Conservation (phyloP, 2,329 filamentous ascomycete genomes). For the Trichoderma cornu-damae region DNA sequence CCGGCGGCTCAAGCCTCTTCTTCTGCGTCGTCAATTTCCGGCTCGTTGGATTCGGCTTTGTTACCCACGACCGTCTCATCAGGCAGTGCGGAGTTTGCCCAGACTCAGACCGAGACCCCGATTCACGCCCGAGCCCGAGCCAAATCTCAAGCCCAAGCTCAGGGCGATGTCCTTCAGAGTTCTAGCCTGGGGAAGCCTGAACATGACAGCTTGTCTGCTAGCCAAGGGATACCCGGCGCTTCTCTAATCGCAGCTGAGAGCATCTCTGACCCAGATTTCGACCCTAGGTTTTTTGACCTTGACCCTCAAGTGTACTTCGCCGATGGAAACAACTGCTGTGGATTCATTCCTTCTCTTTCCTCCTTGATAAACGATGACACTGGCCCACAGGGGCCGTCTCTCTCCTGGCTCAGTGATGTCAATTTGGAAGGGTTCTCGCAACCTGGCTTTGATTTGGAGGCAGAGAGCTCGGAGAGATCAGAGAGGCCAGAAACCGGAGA, state of each 20-base stretch:
- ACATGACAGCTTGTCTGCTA: neutral
- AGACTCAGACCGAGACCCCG: neutral
- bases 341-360: constrained; percentile 18
- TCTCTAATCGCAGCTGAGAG: neutral
- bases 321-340: constrained; percentile 20
- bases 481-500: neutral
- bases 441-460: neutral
- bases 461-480: neutral
- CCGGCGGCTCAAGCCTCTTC: neutral
- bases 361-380: constrained; percentile 3
- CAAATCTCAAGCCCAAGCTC: neutral
- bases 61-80: neutral
- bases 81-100: neutral
- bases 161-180: neutral
- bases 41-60: neutral
- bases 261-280: constrained; percentile 17
- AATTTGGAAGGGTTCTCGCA: neutral
- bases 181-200: neutral
- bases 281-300: constrained; percentile 21
- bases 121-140: neutral
- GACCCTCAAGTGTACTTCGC: constrained; percentile 21
- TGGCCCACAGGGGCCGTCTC: neutral
- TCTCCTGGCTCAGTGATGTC: constrained; percentile 3
- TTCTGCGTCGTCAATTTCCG: neutral
- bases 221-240: neutral